phyloP scores from a whole-genome alignment of 768 basidiomycete species.

The Trametes cubensis region DNA sequence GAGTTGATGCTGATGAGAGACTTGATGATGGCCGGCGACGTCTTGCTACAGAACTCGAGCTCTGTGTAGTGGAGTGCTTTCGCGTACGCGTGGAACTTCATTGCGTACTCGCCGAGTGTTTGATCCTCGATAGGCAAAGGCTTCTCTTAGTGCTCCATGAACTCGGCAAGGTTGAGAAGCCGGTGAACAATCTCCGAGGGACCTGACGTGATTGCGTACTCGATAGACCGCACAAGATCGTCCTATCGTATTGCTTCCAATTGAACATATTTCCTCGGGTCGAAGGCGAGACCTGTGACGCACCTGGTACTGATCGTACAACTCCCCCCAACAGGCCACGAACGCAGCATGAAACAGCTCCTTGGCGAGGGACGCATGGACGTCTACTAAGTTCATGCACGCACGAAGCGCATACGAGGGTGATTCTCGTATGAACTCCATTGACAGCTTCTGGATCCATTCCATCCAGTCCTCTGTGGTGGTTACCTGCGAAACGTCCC shows the following conservation, averaged over 20 bases:
- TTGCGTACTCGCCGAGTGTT: slow-evolving; percentile 90
- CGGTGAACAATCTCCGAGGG: slow-evolving; percentile 91
- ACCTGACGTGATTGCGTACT: slow-evolving; percentile 77
- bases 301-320: slow-evolving; percentile 97
- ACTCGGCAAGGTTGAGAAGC: slow-evolving; percentile 91
- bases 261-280: neutral
- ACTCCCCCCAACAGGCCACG: slow-evolving; percentile 94
- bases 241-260: slow-evolving; percentile 54
- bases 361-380: slow-evolving; percentile 86
- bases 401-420: slow-evolving; percentile 97
- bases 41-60: slow-evolving; percentile 92
- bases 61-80: slow-evolving; percentile 99
- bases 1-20: slow-evolving; percentile 96
- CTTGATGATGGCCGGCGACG: slow-evolving; percentile 88
- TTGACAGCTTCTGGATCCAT: slow-evolving; percentile 91
- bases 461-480: slow-evolving; percentile 91
- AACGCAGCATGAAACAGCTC: slow-evolving; percentile 99
- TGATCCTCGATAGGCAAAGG: slow-evolving; percentile 91
- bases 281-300: slow-evolving; percentile 4
- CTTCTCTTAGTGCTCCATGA: slow-evolving; percentile 99
- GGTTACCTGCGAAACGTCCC: slow-evolving; percentile 80
- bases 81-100: slow-evolving; percentile 92
- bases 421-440: slow-evolving; percentile 97
- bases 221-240: slow-evolving; percentile 89
- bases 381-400: slow-evolving; percentile 91